phyloP scores from a whole-genome alignment of 805 yeast species.

The Pichia nakasei region DNA sequence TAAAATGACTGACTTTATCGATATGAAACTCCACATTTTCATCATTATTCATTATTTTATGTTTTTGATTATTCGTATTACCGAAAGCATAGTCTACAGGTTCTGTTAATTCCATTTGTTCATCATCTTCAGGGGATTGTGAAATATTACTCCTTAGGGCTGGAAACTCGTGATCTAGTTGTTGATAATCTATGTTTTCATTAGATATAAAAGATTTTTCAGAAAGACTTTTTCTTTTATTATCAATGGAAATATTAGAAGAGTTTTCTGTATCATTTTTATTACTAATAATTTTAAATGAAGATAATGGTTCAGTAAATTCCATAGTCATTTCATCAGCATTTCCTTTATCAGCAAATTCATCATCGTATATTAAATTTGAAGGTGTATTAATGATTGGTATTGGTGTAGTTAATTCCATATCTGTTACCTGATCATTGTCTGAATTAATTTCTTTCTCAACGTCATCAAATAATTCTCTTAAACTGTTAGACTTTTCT shows the following conservation, averaged over 20 bases:
- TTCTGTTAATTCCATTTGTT: background rate
- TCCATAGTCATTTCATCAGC: slow-evolving; percentile 14
- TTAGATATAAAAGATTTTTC: no score
- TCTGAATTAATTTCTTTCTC: slow-evolving; percentile 1
- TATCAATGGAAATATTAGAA: no score
- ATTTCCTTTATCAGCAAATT: background rate
- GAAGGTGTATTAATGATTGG: background rate
- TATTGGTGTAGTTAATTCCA: slow-evolving; percentile 5
- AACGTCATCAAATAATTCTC: slow-evolving; percentile 10
- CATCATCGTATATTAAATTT: no score
- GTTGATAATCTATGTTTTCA: no score
- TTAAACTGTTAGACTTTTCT: slow-evolving; percentile 3
- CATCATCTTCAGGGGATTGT: background rate
- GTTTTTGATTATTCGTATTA: background rate
- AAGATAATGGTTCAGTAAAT: slow-evolving; percentile 6
- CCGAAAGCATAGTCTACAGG: background rate
- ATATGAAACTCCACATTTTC: background rate
- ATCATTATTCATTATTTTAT: no score
- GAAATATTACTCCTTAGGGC: no score
- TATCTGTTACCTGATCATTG: background rate
- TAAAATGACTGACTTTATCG: background rate
- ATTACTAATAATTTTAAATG: background rate
- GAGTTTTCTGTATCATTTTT: background rate
- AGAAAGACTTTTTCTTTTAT: no score
- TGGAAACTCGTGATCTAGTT: background rate